Evolutionary conservation across 495 filamentous ascomycete genomes (phyloP).

Genomic region (Aspergillus indologenus): DNA sequence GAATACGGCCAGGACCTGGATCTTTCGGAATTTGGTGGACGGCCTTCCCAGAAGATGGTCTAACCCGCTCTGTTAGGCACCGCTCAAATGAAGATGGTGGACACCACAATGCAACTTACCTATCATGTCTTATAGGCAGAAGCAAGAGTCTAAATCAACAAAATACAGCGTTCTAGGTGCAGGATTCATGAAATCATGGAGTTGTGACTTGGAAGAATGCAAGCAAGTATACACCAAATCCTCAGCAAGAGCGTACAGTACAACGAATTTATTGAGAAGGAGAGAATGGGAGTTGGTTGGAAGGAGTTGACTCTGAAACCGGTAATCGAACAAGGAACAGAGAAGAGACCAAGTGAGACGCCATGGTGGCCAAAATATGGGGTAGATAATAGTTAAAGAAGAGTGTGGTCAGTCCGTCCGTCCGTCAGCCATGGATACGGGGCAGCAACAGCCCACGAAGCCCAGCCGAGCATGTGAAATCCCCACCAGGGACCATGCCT

Average conservation of each 20-base stretch:
- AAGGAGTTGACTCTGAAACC: not conserved
- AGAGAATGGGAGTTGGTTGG: not conserved
- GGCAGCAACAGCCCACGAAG: no score
- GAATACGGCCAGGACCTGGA: conserved; percentile 88
- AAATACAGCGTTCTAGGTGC: not conserved
- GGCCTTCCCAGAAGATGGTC: conserved; percentile 93
- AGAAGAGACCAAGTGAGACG: no score
- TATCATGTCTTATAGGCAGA: conserved; percentile 29
- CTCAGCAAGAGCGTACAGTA: not conserved
- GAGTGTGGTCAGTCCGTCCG: no score
- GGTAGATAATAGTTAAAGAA: no score
- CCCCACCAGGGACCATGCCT: conserved; percentile 18
- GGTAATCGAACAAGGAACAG: no score
- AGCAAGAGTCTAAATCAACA: not conserved
- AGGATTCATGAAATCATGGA: not conserved
- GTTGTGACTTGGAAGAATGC: not conserved
- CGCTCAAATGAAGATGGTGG: not conserved
- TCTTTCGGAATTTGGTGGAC: conserved; percentile 83
- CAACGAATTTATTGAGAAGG: not conserved
- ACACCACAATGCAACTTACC: conserved; percentile 20
- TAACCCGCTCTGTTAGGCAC: conserved; percentile 16
- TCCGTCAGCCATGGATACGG: no score
- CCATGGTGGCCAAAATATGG: no score
- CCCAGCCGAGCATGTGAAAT: conserved; percentile 32
- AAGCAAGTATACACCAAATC: no score